Conservation (phyloP, 1,284 basidiomycete species). For the Ganoderma lingzhi region DNA sequence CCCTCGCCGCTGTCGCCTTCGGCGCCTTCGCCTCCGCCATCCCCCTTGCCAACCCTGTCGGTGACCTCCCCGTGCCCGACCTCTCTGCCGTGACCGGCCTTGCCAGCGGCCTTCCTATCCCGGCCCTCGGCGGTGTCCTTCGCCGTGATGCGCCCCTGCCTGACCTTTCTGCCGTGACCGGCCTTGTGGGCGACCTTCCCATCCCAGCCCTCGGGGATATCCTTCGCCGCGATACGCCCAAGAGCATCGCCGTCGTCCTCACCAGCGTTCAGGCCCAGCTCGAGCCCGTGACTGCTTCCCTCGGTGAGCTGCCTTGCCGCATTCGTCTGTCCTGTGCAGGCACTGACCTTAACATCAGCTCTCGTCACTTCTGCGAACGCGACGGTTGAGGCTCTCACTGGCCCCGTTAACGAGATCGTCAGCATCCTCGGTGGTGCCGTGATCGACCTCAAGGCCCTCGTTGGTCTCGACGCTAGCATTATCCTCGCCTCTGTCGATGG, state of each 20-base stretch:
- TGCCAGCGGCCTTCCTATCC: slow-evolving; percentile 10
- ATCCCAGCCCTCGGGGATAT: slow-evolving; percentile 21
- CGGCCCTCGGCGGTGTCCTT: slow-evolving; percentile 21
- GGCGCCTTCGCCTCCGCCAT: slow-evolving; percentile 38
- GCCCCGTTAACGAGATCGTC: slow-evolving; percentile 43
- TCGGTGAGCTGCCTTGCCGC: slow-evolving; percentile 41
- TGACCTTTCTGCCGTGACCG: too few relatives aligned
- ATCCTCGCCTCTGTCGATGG: slow-evolving; percentile 46
- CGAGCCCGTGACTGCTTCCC: slow-evolving; percentile 35
- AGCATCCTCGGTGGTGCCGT: slow-evolving; percentile 41
- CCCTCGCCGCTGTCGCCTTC: slow-evolving; percentile 50
- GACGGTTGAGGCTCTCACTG: slow-evolving; percentile 41
- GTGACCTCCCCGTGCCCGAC: slow-evolving; percentile 23
- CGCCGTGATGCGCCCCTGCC: slow-evolving; percentile 23
- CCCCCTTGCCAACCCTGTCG: slow-evolving; percentile 20
- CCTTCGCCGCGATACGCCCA: slow-evolving; percentile 25
- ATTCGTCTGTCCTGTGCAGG: slow-evolving; percentile 6
- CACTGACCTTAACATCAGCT: slow-evolving; percentile 34
- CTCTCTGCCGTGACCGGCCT: slow-evolving; percentile 17
- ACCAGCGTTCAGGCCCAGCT: slow-evolving; percentile 36
- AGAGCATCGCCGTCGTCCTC: slow-evolving; percentile 38
- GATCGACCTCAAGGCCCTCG: slow-evolving; percentile 44
- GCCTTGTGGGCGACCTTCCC: slow-evolving; percentile 12
- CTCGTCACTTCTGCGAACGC: slow-evolving; percentile 41
- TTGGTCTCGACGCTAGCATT: slow-evolving; percentile 38